Base-by-base conservation (phyloP, 139 green algal species). In the Coelastrella sp. region DNA sequence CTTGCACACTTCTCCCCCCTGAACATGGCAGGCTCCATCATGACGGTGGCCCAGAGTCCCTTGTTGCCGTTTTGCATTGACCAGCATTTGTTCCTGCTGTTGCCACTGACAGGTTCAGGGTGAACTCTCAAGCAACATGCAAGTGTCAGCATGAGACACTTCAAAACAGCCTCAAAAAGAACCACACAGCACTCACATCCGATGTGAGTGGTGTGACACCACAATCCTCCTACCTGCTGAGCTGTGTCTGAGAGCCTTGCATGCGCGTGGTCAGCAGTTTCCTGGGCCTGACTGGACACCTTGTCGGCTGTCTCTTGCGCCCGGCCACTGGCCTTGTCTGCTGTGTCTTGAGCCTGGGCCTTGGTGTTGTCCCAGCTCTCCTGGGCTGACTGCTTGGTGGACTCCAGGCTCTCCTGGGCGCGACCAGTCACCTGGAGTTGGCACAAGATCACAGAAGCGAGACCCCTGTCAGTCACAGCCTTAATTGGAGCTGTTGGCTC, bases 291-390 rank as follows among this genome's bases (percentile, higher is more conserved):
- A 12, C 27, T 61, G 24, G 61, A 56, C 25, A 78, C 82, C 14
- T 78, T 24, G 82, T 61, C 61, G 20, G 14, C 63, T 25, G 82
- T 78, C 82, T 87, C 82, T 25, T 78, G 61, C 1, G 82, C 82
- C 14, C 63, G 25, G 0, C 25, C 25, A 19, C 82, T 61, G 19
- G 82, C 82, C 82, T 81, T 81, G 84, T 88, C 73, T 49, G 73
- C 85, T 22, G 73, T 84, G 22, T 76, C 73, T 60, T 84, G 73
- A 19, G 85, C 74, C 14, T 63, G 59, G 7, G 63, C 35, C 73
- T 90, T 90, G 58, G 59, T 81, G 85, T 68, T 90, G 74, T 90
- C 85, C 59, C 59, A 83, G 12, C 73, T 58, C 85, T 84, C 58
- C 58, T 84, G 73, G 7, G 85, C 74, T 11, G 59, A 78, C 73